These are phyloP conservation scores for Leccinum subspadiceum DNA, from an alignment of 1,284 basidiomycete species.

Conservation along the genomic window DNA sequence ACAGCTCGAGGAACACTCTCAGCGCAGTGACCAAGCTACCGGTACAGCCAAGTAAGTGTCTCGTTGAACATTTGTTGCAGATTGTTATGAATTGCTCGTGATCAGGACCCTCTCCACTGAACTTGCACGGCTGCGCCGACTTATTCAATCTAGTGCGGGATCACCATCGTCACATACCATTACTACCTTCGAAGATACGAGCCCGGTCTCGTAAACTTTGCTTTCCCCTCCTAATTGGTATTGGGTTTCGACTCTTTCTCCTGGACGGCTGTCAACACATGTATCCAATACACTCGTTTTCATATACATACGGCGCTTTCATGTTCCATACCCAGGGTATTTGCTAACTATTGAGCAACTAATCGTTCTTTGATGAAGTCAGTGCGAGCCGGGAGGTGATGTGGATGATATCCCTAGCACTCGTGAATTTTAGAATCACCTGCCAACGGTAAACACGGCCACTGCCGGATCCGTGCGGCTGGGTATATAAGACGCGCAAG, in stretches of 20 bases:
- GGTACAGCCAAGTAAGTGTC: slow-evolving; percentile 59
- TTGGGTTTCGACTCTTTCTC: slow-evolving; percentile 12
- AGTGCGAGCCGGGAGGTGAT: background rate
- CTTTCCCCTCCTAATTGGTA: background rate
- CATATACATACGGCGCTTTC: slow-evolving; percentile 20
- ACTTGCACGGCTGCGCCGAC: slow-evolving; percentile 60
- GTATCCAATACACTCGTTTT: slow-evolving; percentile 33
- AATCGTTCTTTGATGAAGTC: background rate
- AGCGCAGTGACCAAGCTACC: slow-evolving; percentile 53
- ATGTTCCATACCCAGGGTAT: slow-evolving; percentile 30
- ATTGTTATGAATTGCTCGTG: slow-evolving; percentile 1
- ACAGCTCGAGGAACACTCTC: slow-evolving; percentile 52
- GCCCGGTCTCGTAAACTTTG: slow-evolving; percentile 15
- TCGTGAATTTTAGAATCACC: slow-evolving; percentile 9
- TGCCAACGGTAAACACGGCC: background rate
- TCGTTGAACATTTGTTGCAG: background rate
- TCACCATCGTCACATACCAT: slow-evolving; percentile 20
- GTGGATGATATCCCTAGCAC: background rate
- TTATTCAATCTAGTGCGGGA: slow-evolving; percentile 54
- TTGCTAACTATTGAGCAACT: slow-evolving; percentile 16
- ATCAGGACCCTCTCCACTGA: slow-evolving; percentile 56
- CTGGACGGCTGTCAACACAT: slow-evolving; percentile 31
- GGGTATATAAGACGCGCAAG: background rate
- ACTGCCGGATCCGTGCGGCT: background rate
- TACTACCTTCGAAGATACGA: slow-evolving; percentile 10